Percentiles rank a stretch among this genome's conserved stretches.
These are phyloP conservation scores for Sanghuangporus weigelae DNA, from an alignment of 1,284 basidiomycete genomes.

Conservation along the genomic window DNA sequence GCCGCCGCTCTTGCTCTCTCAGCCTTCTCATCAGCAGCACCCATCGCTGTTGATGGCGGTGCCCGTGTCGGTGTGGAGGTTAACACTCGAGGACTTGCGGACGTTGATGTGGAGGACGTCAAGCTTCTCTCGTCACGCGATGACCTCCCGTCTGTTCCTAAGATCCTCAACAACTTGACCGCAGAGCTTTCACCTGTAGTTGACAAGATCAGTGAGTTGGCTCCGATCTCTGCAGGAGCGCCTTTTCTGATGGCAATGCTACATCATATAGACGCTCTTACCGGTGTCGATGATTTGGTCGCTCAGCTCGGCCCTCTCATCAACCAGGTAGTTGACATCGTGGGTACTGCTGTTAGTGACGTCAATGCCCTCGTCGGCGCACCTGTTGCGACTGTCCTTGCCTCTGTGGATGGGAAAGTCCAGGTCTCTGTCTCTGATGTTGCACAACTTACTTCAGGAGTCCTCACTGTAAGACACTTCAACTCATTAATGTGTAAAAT, in stretches of 20 bases:
- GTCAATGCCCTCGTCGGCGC: slow-evolving; percentile 32
- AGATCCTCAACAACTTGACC: slow-evolving; percentile 24
- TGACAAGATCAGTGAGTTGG: slow-evolving; percentile 29
- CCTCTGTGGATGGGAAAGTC: slow-evolving; percentile 26
- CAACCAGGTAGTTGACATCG: slow-evolving; percentile 27
- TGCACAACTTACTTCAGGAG: slow-evolving; percentile 27
- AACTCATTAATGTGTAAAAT: slow-evolving; percentile 4
- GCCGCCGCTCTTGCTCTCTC: slow-evolving; percentile 35
- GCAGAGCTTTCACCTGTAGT: slow-evolving; percentile 24
- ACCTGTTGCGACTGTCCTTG: slow-evolving; percentile 28
- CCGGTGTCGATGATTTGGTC: slow-evolving; percentile 27
- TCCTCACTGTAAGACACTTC: slow-evolving; percentile 21
- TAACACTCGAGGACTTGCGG: not conserved
- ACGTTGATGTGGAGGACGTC: not conserved
- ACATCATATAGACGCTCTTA: slow-evolving; percentile 27
- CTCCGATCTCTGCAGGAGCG: not conserved
- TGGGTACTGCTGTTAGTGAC: slow-evolving; percentile 27
- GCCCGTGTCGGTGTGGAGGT: not conserved
- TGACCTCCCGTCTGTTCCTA: slow-evolving; percentile 21
- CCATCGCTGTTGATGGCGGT: slow-evolving; percentile 16
- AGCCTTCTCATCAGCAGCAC: slow-evolving; percentile 26
- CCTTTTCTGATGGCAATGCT: not conserved
- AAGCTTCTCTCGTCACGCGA: slow-evolving; percentile 1
- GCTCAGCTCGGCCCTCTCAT: slow-evolving; percentile 27
- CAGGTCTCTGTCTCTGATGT: slow-evolving; percentile 28